A percentile compares a stretch with the other conserved stretches of the same genome.
phyloP scores from a whole-genome alignment of 345 rosid species.

The Lepidium sativum region DNA sequence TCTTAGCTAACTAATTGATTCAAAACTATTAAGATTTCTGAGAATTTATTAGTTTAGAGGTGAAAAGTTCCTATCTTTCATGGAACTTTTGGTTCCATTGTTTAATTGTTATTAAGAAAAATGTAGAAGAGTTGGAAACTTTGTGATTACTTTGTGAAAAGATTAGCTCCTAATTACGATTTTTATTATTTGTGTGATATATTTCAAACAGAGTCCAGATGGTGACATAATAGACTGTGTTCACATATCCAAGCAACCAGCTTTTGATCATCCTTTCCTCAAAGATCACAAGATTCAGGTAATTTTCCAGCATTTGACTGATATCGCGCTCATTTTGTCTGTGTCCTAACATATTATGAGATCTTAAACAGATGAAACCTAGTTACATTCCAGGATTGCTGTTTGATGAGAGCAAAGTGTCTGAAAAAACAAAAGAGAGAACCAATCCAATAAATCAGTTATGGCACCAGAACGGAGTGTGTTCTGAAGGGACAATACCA shows the following conservation, averaged over 20 bases:
- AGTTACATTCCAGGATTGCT: conserved; percentile 36
- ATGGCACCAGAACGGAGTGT: conserved; percentile 51
- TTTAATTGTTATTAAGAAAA: conserved; percentile 2
- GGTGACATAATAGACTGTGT: conserved; percentile 68
- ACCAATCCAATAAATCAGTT: conserved; percentile 29
- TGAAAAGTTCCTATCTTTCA: background rate
- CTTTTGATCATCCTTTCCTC: conserved; percentile 73
- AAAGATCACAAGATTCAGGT: conserved; percentile 80
- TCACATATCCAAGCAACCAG: conserved; percentile 52
- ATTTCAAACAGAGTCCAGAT: conserved; percentile 41
- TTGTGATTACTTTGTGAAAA: background rate
- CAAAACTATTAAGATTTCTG: background rate
- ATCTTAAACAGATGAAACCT: conserved; percentile 39
- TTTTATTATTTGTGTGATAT: conserved; percentile 7
- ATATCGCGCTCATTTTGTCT: background rate
- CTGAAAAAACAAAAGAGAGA: conserved; percentile 19
- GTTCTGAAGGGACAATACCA: conserved; percentile 58
- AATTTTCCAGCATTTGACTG: background rate
- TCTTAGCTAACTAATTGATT: background rate
- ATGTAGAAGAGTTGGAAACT: conserved; percentile 16
- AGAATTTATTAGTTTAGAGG: background rate
- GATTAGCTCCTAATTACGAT: background rate
- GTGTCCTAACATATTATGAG: background rate
- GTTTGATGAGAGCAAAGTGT: conserved; percentile 35
- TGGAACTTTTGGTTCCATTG: background rate